Evolutionary conservation across 2,329 filamentous ascomycete species (phyloP), one percentile per base, ranked within the genome.

Genomic region (Pseudogymnoascus sp.): DNA sequence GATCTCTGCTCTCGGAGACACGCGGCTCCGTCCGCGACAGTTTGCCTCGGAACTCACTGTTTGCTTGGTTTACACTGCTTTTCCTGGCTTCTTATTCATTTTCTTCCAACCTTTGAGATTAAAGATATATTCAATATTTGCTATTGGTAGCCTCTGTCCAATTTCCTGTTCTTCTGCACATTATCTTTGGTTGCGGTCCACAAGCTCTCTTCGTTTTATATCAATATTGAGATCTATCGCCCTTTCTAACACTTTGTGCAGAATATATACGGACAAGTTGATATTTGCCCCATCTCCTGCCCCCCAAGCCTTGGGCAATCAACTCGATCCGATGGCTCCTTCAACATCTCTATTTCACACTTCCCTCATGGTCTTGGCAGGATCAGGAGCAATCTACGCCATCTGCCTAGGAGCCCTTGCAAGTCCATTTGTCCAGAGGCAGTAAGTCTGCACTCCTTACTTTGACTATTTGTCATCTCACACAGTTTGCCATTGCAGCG

Each of bases 381-480:
- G 79, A 13, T 79, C 84, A 11, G 77, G 90, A 6, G 81, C 81
- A 39, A 68, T 89, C 26, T 96, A 94, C 74, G 75, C 84, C 15
- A 70, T 82, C 29, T 85, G 88, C 64, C 74, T 96, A n/a, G 75
- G 80, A 2, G 75, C 88, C 8, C 76, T 89, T 63, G 82, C 87
- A 11, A 85, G 83, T 68, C 86, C 90, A 2, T 83, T 80, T 67
- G 77, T 96, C 60, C 93, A 97, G 72, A 81, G 89, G 76, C 85
- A 92, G 92, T 96, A 79, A 76, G 86, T 74, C 33, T 64, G 33
- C 47, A 36, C 50, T 40, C 39, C 17, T n/a, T 10, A 7, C 35
- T 11, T 54, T 31, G 4, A 17, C 50, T 35, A 15, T 15, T 62
- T 63, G 8, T 40, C 39, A 31, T 62, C 15, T 57, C 26, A 33